Evolutionary conservation across 148 eudicot genomes (phyloP).

Genomic region (Fagopyrum esculentum): DNA sequence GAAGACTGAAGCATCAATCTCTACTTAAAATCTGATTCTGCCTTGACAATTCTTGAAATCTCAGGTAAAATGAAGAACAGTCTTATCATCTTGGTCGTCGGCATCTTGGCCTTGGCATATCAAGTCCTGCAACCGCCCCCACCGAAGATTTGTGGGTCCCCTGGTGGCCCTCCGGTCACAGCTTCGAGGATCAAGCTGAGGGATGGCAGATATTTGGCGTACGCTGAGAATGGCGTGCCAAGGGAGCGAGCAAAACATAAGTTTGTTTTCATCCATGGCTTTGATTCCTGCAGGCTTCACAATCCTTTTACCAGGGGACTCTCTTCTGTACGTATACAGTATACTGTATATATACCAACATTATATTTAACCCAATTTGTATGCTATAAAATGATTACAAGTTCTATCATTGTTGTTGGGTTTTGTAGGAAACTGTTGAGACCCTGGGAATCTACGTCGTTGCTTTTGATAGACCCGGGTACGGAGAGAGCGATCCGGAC

Average conservation of each 20-base stretch:
- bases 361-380: not conserved
- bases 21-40: no score
- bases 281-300: conserved; percentile 49
- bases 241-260: conserved; percentile 52
- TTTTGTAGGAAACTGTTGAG: conserved; percentile 32
- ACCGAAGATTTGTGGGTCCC: conserved; percentile 65
- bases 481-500: conserved; percentile 76
- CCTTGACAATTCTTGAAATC: not conserved
- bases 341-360: not conserved
- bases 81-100: conserved; percentile 36
- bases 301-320: conserved; percentile 35
- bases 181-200: conserved; percentile 63
- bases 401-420: not conserved
- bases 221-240: conserved; percentile 63
- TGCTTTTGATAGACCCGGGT: conserved; percentile 62
- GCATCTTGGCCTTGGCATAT: conserved; percentile 57
- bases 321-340: conserved; percentile 40
- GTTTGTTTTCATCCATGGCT: conserved; percentile 64
- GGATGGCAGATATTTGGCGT: conserved; percentile 84
- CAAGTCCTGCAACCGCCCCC: conserved; percentile 54
- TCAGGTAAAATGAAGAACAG: conserved; percentile 60
- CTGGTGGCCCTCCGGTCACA: conserved; percentile 70
- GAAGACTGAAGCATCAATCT: no score
- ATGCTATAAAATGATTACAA: not conserved
- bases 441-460: conserved; percentile 39